phyloP scores from a whole-genome alignment of 805 yeast species.

The Sungouiozyma ichnusensis region DNA sequence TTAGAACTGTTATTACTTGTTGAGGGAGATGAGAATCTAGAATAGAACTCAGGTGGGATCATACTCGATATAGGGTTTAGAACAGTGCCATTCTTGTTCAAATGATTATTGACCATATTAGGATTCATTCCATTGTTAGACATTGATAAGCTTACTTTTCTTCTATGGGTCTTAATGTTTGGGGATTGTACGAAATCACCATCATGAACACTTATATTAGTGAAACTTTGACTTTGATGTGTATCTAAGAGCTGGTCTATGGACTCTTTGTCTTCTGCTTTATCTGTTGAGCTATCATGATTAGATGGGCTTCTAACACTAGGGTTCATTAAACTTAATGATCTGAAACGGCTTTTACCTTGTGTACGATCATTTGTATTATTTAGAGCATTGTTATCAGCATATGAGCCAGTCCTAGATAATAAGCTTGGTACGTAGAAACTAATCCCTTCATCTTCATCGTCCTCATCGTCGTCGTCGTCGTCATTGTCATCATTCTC shows the following conservation, averaged over 20 bases:
- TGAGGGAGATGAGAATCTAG: constrained; percentile 26
- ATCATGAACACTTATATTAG: constrained; percentile 28
- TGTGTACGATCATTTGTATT: constrained; percentile 3
- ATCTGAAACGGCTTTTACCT: constrained; percentile 22
- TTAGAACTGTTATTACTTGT: constrained; percentile 25
- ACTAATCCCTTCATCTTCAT: constrained; percentile 29
- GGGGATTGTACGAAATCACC: constrained; percentile 20
- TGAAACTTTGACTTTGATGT: constrained; percentile 8
- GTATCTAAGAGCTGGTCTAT: background rate
- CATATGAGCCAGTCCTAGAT: constrained; percentile 20
- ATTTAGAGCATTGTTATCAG: constrained; percentile 6
- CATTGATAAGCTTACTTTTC: constrained; percentile 1
- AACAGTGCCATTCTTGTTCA: background rate
- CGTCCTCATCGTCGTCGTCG: constrained; percentile 26
- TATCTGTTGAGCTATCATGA: constrained; percentile 1
- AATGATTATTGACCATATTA: background rate
- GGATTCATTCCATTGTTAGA: constrained; percentile 8
- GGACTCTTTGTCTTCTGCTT: background rate
- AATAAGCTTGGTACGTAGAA: constrained; percentile 29
- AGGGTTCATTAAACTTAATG: constrained; percentile 28
- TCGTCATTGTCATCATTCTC: constrained; percentile 27
- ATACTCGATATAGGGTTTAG: constrained; percentile 12
- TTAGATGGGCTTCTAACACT: constrained; percentile 17
- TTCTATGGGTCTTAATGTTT: constrained; percentile 1
- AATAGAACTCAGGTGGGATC: constrained; percentile 30